A percentile compares a stretch with the other conserved stretches of the same genome.
Evolutionary conservation across 2,329 filamentous ascomycete species (phyloP).

Genomic region (Coniochaeta sp.): DNA sequence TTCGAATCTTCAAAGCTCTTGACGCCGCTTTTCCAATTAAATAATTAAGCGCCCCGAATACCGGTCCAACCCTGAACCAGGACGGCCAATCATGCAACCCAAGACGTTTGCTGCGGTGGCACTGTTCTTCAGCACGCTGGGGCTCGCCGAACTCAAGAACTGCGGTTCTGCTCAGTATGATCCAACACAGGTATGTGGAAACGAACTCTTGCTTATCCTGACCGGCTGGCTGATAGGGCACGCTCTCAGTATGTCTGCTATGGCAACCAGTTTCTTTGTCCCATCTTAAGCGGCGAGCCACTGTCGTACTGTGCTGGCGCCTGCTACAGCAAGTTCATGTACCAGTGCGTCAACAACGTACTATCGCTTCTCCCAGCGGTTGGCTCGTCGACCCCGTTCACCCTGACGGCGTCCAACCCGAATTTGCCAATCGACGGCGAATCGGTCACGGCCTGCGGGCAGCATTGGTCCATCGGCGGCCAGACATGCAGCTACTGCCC

Average conservation of each 20-base stretch:
- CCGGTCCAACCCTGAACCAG: not conserved
- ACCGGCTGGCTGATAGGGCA: no score
- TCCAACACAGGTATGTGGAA: conserved; percentile 12
- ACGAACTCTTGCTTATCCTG: no score
- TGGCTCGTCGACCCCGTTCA: conserved; percentile 13
- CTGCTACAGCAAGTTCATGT: conserved; percentile 27
- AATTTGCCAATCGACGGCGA: conserved; percentile 17
- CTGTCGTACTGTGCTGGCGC: conserved; percentile 24
- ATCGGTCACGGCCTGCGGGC: conserved; percentile 19
- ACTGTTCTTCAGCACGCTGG: conserved; percentile 8
- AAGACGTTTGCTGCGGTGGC: conserved; percentile 6
- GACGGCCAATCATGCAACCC: conserved; percentile 9
- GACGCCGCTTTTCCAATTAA: no score
- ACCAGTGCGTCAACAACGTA: conserved; percentile 19
- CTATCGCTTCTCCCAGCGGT: conserved; percentile 15
- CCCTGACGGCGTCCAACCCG: conserved; percentile 23
- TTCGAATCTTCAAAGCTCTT: no score
- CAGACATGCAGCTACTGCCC: conserved; percentile 24
- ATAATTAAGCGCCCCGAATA: no score
- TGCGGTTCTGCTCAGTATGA: conserved; percentile 16
- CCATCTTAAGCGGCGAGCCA: conserved; percentile 23
- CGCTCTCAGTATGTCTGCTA: conserved; percentile 16
- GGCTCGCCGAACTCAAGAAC: conserved; percentile 8
- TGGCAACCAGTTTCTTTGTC: conserved; percentile 22
- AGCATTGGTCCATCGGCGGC: conserved; percentile 16